A percentile compares a stretch with the other conserved stretches of the same genome.
Evolutionary conservation across 2,329 filamentous ascomycete species (phyloP).

Genomic region (Arthroderma sp.): DNA sequence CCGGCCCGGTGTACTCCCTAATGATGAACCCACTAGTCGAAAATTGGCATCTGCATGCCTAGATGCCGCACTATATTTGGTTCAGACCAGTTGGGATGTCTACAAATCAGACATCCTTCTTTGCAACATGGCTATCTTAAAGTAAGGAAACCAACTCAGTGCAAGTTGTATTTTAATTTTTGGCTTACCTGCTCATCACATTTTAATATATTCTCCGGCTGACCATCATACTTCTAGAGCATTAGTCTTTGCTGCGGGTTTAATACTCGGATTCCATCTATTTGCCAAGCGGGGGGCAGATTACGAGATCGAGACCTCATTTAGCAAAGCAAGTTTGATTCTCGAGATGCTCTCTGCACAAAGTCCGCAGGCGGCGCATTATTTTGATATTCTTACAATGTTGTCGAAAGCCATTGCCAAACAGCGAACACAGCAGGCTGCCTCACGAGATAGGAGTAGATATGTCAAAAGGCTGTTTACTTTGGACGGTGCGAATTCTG

Average conservation of each 20-base stretch:
- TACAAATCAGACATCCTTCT: slow-evolving; percentile 33
- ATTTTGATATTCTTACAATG: slow-evolving; percentile 41
- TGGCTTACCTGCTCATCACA: background rate
- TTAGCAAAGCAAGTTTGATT: slow-evolving; percentile 38
- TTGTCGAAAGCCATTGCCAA: slow-evolving; percentile 35
- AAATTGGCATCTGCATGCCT: slow-evolving; percentile 41
- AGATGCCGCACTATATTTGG: slow-evolving; percentile 43
- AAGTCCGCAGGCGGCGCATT: slow-evolving; percentile 45
- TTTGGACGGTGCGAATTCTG: slow-evolving; percentile 13
- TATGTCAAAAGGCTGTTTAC: slow-evolving; percentile 28
- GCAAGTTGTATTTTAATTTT: background rate
- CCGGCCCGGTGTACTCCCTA: background rate
- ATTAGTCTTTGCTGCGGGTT: slow-evolving; percentile 43
- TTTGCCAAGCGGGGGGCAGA: slow-evolving; percentile 38
- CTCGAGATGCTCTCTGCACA: slow-evolving; percentile 36
- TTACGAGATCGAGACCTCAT: slow-evolving; percentile 36
- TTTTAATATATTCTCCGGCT: too few relatives aligned
- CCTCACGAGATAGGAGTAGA: slow-evolving; percentile 16
- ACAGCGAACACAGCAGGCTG: slow-evolving; percentile 25
- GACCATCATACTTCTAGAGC: slow-evolving; percentile 23
- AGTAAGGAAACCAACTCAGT: slow-evolving; percentile 28
- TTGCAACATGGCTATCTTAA: slow-evolving; percentile 47
- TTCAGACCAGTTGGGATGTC: slow-evolving; percentile 41
- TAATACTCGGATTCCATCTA: slow-evolving; percentile 44
- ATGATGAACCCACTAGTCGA: slow-evolving; percentile 19